Evolutionary conservation across 2,329 filamentous ascomycete genomes (phyloP), one percentile per base, ranked within the genome.

Genomic region (Calonectria hawksworthii): DNA sequence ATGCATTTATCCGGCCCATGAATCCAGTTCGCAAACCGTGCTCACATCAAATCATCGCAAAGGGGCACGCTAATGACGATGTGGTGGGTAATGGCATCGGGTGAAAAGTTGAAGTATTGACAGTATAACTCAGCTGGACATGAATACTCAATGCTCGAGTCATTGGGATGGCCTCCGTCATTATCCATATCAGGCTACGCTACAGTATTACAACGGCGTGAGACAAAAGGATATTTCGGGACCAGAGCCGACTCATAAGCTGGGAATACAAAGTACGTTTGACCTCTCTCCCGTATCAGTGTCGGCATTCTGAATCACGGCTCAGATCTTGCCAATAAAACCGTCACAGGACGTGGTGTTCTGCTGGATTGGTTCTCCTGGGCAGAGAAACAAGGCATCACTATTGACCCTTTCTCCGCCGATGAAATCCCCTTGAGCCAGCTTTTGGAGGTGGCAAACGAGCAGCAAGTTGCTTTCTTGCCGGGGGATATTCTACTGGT

Each of bases 121-220:
- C 28, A 21, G 2, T 10, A 1, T 6, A 26, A 36, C 11, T 26
- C 32, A 69, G 66, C 26, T 69, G 0, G 52, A 69, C 14, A 47
- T 69, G 6, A 69, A 69, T 30, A 69, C 66, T 5, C 52, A 69
- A 36, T 21, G 64, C 13, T 67, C 64, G 14, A 69, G 52, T 16
- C 52, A 69, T 14, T 69, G 66, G 66, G 66, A 69, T 59, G 66
- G 66, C 18, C 66, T 21, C n/a, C 51, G 66, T 9, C 66, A 69
- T 34, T 59, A 59, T 26, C 51, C 51, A n/a, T 69, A 50, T 16
- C 66, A 59, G 23, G 50, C 16, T 8, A 59, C 23, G 6, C 52
- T 59, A 7, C 14, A 36, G 18, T 69, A 59, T n/a, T 69, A 69
- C 38, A 69, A 69, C 26, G 66, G 66, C 3, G 23, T 69, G 3